phyloP scores from a whole-genome alignment of 495 filamentous ascomycete species.

The Aspergillus wentii region DNA sequence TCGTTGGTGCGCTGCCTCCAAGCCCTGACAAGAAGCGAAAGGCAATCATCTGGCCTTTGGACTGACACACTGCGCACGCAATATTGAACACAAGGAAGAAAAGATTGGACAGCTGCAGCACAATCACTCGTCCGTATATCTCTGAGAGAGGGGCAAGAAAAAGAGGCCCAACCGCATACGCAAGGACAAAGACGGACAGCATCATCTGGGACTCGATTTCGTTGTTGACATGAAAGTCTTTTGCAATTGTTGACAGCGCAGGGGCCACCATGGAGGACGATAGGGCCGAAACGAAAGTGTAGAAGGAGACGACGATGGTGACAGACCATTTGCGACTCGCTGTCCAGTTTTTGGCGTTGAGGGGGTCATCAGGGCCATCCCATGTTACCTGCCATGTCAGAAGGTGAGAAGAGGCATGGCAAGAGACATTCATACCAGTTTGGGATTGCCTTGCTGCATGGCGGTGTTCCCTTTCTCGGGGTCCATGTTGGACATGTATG shows the following conservation, averaged over 20 bases:
- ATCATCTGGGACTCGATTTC: slow-evolving; percentile 52
- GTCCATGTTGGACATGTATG: too few species aligned
- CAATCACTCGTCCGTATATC: slow-evolving; percentile 63
- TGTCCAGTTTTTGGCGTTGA: slow-evolving; percentile 58
- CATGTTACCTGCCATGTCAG: slow-evolving; percentile 51
- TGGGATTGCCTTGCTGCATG: too few species aligned
- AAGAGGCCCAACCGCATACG: slow-evolving; percentile 67
- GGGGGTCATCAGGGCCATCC: slow-evolving; percentile 51
- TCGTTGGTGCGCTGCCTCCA: slow-evolving; percentile 49
- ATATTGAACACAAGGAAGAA: slow-evolving; percentile 63
- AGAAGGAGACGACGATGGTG: slow-evolving; percentile 51
- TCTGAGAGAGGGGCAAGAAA: slow-evolving; percentile 69
- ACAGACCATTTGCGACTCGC: slow-evolving; percentile 57
- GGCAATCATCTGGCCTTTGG: slow-evolving; percentile 46
- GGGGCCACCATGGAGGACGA: slow-evolving; percentile 73
- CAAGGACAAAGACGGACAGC: slow-evolving; percentile 70
- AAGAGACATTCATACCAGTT: too few species aligned
- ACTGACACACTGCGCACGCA: slow-evolving; percentile 47
- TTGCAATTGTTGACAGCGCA: slow-evolving; percentile 47
- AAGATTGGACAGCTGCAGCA: slow-evolving; percentile 57
- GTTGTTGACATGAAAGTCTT: slow-evolving; percentile 57
- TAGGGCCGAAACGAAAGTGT: slow-evolving; percentile 70
- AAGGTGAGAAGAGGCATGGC: too few species aligned
- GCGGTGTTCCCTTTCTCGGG: too few species aligned
- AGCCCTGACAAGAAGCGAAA: slow-evolving; percentile 55